A percentile compares a stretch with the other conserved stretches of the same genome.
phyloP scores from a whole-genome alignment of 1,284 basidiomycete species.

The Leccinum pachyderme region DNA sequence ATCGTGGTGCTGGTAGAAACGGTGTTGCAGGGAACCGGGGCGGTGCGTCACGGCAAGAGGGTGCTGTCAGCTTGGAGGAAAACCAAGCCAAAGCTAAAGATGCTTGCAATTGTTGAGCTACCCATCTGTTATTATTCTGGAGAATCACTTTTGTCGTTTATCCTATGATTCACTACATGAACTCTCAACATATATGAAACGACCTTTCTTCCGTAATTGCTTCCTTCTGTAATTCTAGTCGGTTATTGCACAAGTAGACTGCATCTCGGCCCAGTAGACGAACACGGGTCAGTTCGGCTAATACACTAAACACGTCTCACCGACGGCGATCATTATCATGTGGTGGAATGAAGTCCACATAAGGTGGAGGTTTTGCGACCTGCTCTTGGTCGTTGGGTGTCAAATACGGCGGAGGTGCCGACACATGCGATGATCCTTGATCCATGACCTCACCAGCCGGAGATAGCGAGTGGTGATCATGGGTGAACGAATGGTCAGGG shows the following conservation, averaged over 20 bases:
- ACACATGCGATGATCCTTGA: slow-evolving; percentile 38
- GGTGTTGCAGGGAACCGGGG: slow-evolving; percentile 56
- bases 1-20: slow-evolving; percentile 59
- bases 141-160: slow-evolving; percentile 21
- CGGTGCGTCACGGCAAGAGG: slow-evolving; percentile 52
- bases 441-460: slow-evolving; percentile 32
- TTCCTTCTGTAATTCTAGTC: slow-evolving; percentile 26
- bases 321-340: slow-evolving; percentile 7
- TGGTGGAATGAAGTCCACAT: slow-evolving; percentile 39
- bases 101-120: slow-evolving; percentile 71
- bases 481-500: slow-evolving; percentile 41
- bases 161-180: slow-evolving; percentile 24
- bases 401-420: slow-evolving; percentile 53
- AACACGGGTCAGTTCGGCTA: neutral
- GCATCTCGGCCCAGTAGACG: neutral
- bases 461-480: slow-evolving; percentile 22
- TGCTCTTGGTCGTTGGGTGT: slow-evolving; percentile 38
- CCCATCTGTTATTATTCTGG: slow-evolving; percentile 14
- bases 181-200: slow-evolving; percentile 27
- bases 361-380: slow-evolving; percentile 40
- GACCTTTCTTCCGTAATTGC: slow-evolving; percentile 29
- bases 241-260: slow-evolving; percentile 13
- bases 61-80: slow-evolving; percentile 72
- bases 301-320: slow-evolving; percentile 2
- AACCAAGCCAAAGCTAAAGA: slow-evolving; percentile 67